These are phyloP conservation scores for Hypoxylon lienhwacheense DNA, from an alignment of 495 filamentous ascomycete genomes.

Conservation along the genomic window DNA sequence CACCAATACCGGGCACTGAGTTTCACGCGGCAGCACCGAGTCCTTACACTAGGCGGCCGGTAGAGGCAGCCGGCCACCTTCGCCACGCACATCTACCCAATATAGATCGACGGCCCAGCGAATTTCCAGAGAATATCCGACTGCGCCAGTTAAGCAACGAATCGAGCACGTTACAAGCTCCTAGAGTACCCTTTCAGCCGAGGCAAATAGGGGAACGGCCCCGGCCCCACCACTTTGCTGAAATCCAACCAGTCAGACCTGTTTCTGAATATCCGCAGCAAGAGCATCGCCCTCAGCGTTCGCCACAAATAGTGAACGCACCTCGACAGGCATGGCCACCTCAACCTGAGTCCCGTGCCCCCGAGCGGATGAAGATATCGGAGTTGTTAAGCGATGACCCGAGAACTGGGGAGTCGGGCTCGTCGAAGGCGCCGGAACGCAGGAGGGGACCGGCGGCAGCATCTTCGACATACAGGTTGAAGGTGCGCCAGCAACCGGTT, in stretches of 20 bases:
- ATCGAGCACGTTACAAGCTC: constrained; percentile 17
- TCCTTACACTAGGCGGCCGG: constrained; percentile 33
- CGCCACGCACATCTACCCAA: constrained; percentile 44
- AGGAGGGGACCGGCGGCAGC: constrained; percentile 11
- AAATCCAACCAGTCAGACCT: constrained; percentile 21
- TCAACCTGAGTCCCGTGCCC: constrained; percentile 30
- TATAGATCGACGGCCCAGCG: constrained; percentile 44
- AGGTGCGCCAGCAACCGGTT: constrained; percentile 85
- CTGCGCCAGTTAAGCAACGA: constrained; percentile 24
- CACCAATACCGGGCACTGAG: constrained; percentile 40
- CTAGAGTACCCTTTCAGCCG: constrained; percentile 19
- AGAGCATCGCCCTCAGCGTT: constrained; percentile 18
- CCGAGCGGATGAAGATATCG: constrained; percentile 51
- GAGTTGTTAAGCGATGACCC: constrained; percentile 45
- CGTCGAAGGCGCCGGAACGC: constrained; percentile 33
- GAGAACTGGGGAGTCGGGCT: constrained; percentile 28
- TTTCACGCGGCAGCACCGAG: constrained; percentile 30
- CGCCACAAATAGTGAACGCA: constrained; percentile 17
- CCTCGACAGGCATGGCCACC: constrained; percentile 28
- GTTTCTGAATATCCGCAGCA: constrained; percentile 25
- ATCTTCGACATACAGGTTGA: constrained; percentile 49
- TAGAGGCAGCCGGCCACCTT: constrained; percentile 36
- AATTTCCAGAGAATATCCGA: constrained; percentile 34
- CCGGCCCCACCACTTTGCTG: constrained; percentile 18
- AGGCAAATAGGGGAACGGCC: constrained; percentile 14